Percentiles rank a stretch among this genome's conserved stretches.
Evolutionary conservation across 257 asterid species (phyloP).

Genomic region (Plantago elongata): DNA sequence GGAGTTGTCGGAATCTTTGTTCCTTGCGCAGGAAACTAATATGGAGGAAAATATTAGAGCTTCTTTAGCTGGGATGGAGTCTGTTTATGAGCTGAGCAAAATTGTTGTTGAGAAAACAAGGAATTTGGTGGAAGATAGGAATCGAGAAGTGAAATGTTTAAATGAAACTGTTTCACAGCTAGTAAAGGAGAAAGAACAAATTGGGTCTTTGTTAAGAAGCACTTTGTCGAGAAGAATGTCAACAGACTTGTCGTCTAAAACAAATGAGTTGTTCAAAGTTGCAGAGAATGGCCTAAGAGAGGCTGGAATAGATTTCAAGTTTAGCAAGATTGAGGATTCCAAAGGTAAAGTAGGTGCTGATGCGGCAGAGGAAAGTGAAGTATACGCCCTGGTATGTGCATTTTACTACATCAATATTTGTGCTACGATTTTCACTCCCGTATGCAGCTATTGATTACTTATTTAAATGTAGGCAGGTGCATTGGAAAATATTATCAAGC

Average conservation of each 20-base stretch:
- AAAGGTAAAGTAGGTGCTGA: constrained; percentile 35
- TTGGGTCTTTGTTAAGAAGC: constrained; percentile 83
- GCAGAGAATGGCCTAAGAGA: constrained; percentile 88
- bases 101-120: constrained; percentile 60
- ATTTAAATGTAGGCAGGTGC: constrained; percentile 69
- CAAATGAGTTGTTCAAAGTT: constrained; percentile 77
- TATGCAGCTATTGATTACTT: constrained; percentile 22
- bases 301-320: constrained; percentile 82
- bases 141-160: constrained; percentile 51
- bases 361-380: constrained; percentile 72
- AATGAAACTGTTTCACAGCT: constrained; percentile 66
- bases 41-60: constrained; percentile 84
- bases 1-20: constrained; percentile 78
- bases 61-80: constrained; percentile 86
- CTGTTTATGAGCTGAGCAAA: constrained; percentile 71
- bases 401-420: constrained; percentile 6
- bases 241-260: constrained; percentile 69
- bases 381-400: constrained; percentile 73
- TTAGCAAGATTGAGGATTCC: constrained; percentile 48
- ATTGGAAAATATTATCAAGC: constrained; percentile 83
- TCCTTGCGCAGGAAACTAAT: constrained; percentile 82
- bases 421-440: constrained; percentile 10
- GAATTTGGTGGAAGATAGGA: constrained; percentile 64
- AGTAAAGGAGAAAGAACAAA: constrained; percentile 83
- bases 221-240: constrained; percentile 74